phyloP scores from a whole-genome alignment of 2,329 filamentous ascomycete genomes.

The Cladosporium sp. region DNA sequence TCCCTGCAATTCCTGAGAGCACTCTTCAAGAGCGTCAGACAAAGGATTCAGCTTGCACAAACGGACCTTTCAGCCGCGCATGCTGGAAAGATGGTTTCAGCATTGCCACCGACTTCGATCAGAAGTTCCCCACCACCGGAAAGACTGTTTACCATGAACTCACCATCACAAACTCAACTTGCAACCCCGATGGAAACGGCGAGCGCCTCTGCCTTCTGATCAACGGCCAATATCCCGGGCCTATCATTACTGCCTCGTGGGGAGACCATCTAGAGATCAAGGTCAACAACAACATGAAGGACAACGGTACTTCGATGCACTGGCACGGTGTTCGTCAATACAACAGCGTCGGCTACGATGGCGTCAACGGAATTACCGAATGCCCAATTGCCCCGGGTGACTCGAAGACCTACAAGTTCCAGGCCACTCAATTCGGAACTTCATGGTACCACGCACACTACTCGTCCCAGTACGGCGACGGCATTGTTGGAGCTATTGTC shows the following conservation, averaged over 20 bases:
- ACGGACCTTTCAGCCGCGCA: slow-evolving; percentile 38
- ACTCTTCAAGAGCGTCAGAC: slow-evolving; percentile 14
- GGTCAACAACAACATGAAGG: slow-evolving; percentile 53
- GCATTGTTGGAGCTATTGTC: slow-evolving; percentile 60
- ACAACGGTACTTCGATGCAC: slow-evolving; percentile 63
- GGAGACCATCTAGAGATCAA: slow-evolving; percentile 42
- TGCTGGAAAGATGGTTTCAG: slow-evolving; percentile 44
- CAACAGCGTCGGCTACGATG: slow-evolving; percentile 57
- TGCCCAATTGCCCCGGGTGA: slow-evolving; percentile 52
- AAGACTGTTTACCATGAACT: slow-evolving; percentile 37
- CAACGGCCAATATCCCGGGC: slow-evolving; percentile 65
- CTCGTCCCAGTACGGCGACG: slow-evolving; percentile 55
- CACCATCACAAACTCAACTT: slow-evolving; percentile 38
- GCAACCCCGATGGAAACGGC: slow-evolving; percentile 48
- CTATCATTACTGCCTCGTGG: slow-evolving; percentile 57
- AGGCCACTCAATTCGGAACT: slow-evolving; percentile 51
- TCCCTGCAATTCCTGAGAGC: slow-evolving; percentile 12
- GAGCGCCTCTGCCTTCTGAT: slow-evolving; percentile 47
- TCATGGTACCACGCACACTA: slow-evolving; percentile 61
- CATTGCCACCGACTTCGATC: slow-evolving; percentile 44
- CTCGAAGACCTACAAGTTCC: slow-evolving; percentile 58
- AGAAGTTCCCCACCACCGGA: slow-evolving; percentile 41
- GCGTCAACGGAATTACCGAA: slow-evolving; percentile 53
- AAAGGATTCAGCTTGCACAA: slow-evolving; percentile 36
- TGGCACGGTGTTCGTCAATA: slow-evolving; percentile 64